Percentiles rank a stretch among this genome's conserved stretches.
Evolutionary conservation across 805 yeast species (phyloP).

Genomic region (Candida sonorensis): DNA sequence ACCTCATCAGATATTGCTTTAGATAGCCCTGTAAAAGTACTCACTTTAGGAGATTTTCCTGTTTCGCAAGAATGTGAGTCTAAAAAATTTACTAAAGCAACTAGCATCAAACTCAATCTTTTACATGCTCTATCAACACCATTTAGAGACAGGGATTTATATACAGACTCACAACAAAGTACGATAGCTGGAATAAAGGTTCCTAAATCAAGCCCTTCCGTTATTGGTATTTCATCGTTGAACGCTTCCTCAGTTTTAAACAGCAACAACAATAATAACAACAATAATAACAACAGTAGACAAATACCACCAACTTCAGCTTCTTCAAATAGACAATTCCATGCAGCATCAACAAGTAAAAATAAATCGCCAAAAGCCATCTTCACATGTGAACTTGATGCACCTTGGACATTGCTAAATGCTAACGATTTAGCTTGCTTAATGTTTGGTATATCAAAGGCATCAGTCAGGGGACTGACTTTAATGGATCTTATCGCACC

Average conservation of each 20-base stretch:
- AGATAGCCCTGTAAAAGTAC: conserved; percentile 31
- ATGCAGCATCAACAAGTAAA: conserved; percentile 62
- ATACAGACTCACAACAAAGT: conserved; percentile 3
- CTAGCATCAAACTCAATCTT: conserved; percentile 37
- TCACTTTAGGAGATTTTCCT: conserved; percentile 52
- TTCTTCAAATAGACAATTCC: conserved; percentile 32
- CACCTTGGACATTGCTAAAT: conserved; percentile 77
- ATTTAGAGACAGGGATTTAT: conserved; percentile 37
- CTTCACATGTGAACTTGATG: conserved; percentile 64
- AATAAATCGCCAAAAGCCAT: conserved; percentile 74
- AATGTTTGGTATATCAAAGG: conserved; percentile 73
- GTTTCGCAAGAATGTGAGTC: conserved; percentile 41
- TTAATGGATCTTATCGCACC: conserved; percentile 74
- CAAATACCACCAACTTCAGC: too few species aligned
- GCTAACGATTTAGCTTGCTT: conserved; percentile 88
- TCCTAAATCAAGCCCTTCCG: conserved; percentile 18
- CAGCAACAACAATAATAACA: too few species aligned
- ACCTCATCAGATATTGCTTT: conserved; percentile 14
- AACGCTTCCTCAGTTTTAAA: conserved; percentile 2
- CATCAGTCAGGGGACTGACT: conserved; percentile 52
- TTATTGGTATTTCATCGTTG: conserved; percentile 19
- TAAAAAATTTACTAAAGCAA: conserved; percentile 30
- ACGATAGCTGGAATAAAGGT: conserved; percentile 22
- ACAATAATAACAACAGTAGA: too few species aligned
- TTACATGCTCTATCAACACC: conserved; percentile 65